Base-by-base conservation (phyloP, 2,329 filamentous ascomycete genomes). In the Sphaerulina populicola region DNA sequence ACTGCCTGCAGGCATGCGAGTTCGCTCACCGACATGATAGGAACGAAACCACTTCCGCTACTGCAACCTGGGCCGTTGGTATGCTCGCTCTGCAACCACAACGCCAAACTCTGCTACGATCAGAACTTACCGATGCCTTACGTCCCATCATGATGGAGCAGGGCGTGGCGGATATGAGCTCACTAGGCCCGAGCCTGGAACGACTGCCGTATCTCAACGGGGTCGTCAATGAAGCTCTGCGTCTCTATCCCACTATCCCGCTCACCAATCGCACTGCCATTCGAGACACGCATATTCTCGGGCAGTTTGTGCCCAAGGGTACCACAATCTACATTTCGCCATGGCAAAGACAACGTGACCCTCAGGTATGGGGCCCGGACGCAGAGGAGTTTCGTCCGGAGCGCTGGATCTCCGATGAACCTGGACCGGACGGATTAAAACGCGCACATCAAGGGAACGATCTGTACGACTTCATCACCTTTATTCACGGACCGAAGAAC, bases 61-160 rank as follows among this genome's bases (percentile, higher is more conserved):
- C 86, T 14, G 74, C 93, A 64, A 85, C 82, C n/a, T 91, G 86
- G 85, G 78, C 83, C 3, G 69, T 82, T 6, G 86, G 88, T 64
- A 71, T 83, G 38, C 77, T 93, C 12, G 79, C 79, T 59, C 74
- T 75, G 15, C 69, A 88, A 59, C 82, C 80, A 0, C 74, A 81
- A 0, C 72, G 86, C 2, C 86, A 93, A 69, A 68, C 68, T 18
- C 76, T 76, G 2, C 77, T 94, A 2, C 83, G 87, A 15, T 69
- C 74, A 10, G 88, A 93, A 66, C n/a, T n/a, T n/a, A n/a, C n/a
- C n/a, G n/a, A n/a, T n/a, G n/a, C n/a, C n/a, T n/a, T n/a, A n/a
- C n/a, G n/a, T n/a, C n/a, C n/a, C n/a, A 54, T 11, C 38, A 51
- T 18, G 60, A 64, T 35, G n/a, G n/a, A n/a, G n/a, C n/a, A n/a